These are phyloP conservation scores for Paramyrothecium sp. DNA, from an alignment of 2,329 filamentous ascomycete species.

Conservation along the genomic window DNA sequence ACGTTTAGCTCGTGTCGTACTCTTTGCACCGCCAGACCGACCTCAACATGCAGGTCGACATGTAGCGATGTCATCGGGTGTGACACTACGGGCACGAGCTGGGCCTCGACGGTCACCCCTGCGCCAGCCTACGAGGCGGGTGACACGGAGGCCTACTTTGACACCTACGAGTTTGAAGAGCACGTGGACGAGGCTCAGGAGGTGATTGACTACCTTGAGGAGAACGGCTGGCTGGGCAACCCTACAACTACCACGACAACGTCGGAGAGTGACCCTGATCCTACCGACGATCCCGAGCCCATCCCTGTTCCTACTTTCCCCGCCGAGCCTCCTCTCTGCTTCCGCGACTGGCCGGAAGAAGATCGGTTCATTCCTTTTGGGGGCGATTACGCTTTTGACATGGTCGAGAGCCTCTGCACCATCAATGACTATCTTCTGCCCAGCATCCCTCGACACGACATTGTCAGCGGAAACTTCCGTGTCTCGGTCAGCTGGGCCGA, in stretches of 20 bases:
- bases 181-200: background rate
- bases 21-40: background rate
- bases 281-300: background rate
- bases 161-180: background rate
- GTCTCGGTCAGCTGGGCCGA: background rate
- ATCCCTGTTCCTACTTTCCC: background rate
- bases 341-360: background rate
- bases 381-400: background rate
- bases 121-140: background rate
- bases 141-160: background rate
- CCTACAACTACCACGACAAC: background rate
- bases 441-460: background rate
- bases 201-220: background rate
- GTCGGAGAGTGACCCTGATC: background rate
- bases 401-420: background rate
- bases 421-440: background rate
- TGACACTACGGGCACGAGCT: conserved; percentile 4
- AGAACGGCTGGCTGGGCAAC: background rate
- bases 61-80: conserved; percentile 6
- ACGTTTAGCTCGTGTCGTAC: background rate
- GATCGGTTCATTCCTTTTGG: background rate
- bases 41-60: conserved; percentile 1
- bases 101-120: conserved; percentile 1
- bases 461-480: background rate
- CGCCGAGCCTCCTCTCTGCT: background rate